Evolutionary conservation across 768 basidiomycete species (phyloP).

Genomic region (Tricholoma furcatifolium): DNA sequence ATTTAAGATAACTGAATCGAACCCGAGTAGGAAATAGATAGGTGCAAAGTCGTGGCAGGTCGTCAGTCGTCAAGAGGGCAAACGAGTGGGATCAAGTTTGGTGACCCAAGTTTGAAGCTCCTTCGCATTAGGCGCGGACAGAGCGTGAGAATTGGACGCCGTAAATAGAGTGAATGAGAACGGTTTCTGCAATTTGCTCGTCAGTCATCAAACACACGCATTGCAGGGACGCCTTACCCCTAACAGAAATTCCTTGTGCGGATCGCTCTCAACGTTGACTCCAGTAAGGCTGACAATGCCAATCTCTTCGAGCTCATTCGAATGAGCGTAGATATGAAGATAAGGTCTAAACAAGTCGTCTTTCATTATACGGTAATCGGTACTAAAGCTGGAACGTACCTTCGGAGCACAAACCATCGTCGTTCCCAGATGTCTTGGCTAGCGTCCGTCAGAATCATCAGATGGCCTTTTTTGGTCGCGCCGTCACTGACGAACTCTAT

Average conservation of each 20-base stretch:
- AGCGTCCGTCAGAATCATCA: slow-evolving; percentile 81
- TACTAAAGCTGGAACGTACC: slow-evolving; percentile 42
- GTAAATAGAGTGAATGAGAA: slow-evolving; percentile 92
- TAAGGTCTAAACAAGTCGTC: slow-evolving; percentile 63
- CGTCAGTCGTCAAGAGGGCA: slow-evolving; percentile 35
- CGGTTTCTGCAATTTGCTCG: slow-evolving; percentile 53
- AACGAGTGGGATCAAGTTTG: slow-evolving; percentile 81
- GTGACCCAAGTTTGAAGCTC: slow-evolving; percentile 84
- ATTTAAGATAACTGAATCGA: slow-evolving; percentile 9
- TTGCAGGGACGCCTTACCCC: slow-evolving; percentile 56
- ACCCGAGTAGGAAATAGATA: neutral
- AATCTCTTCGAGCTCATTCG: slow-evolving; percentile 81
- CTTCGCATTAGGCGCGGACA: slow-evolving; percentile 78
- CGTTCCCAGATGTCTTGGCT: slow-evolving; percentile 78
- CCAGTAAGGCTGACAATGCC: slow-evolving; percentile 81
- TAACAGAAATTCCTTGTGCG: slow-evolving; percentile 83
- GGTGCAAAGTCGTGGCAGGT: slow-evolving; percentile 7
- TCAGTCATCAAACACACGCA: neutral
- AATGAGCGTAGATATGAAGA: slow-evolving; percentile 82
- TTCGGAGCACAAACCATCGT: slow-evolving; percentile 83
- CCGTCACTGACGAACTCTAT: slow-evolving; percentile 55
- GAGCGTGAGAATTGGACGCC: slow-evolving; percentile 86
- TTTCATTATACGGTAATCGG: neutral
- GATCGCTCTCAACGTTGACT: slow-evolving; percentile 83
- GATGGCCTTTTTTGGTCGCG: slow-evolving; percentile 80